These are phyloP conservation scores for Pseudogymnoascus sp. DNA, from an alignment of 2,329 filamentous ascomycete species.

Conservation along the genomic window DNA sequence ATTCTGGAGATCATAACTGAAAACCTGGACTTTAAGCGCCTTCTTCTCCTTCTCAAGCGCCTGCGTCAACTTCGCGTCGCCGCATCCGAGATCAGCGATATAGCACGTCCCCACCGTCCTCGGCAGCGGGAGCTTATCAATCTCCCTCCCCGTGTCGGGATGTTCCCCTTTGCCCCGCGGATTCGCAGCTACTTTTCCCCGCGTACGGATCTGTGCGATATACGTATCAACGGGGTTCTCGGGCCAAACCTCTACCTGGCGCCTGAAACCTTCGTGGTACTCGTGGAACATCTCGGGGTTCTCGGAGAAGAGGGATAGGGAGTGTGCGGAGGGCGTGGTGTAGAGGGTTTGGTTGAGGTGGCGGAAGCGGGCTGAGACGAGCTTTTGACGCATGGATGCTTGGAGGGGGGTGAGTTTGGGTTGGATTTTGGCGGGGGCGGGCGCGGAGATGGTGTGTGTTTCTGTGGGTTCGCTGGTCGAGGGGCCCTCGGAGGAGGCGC, in stretches of 20 bases:
- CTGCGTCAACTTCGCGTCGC: conserved; percentile 74
- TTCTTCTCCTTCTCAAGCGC: conserved; percentile 54
- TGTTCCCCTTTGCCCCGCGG: conserved; percentile 14
- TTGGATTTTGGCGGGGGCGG: conserved; percentile 13
- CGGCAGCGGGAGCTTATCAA: conserved; percentile 47
- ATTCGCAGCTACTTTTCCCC: conserved; percentile 46
- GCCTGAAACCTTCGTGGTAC: conserved; percentile 93
- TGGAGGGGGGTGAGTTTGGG: conserved; percentile 77
- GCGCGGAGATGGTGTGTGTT: conserved; percentile 16
- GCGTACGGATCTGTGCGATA: conserved; percentile 57
- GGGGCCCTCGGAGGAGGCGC: conserved; percentile 13
- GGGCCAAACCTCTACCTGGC: conserved; percentile 92
- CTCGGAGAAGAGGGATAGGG: conserved; percentile 72
- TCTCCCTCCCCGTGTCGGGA: conserved; percentile 15
- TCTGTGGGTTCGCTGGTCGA: conserved; percentile 17
- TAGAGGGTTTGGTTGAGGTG: conserved; percentile 96
- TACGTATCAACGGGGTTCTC: conserved; percentile 92
- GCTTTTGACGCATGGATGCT: conserved; percentile 87
- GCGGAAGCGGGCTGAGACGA: conserved; percentile 90
- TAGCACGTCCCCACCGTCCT: conserved; percentile 64
- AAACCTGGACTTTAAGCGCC: conserved; percentile 63
- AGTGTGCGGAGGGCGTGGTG: conserved; percentile 76
- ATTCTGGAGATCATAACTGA: conserved; percentile 80
- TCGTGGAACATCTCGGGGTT: conserved; percentile 91
- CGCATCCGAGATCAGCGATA: conserved; percentile 88